These are phyloP conservation scores for Leccinellum luteum DNA, from an alignment of 768 basidiomycete genomes.

Conservation along the genomic window DNA sequence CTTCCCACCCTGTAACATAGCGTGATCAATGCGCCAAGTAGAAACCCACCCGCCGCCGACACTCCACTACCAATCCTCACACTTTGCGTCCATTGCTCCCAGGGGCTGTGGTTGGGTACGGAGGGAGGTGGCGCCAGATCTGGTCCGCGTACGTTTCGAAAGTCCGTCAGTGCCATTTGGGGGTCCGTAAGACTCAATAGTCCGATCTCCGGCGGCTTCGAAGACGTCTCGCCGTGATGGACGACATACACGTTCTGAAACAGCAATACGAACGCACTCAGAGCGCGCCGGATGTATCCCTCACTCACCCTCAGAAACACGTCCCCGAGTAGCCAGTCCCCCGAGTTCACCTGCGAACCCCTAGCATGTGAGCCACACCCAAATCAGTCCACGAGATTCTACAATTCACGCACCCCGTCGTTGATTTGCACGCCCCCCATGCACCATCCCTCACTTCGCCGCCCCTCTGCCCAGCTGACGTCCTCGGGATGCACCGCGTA, in stretches of 20 bases:
- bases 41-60: slow-evolving; percentile 35
- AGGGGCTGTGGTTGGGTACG: background rate
- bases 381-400: background rate
- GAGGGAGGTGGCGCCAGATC: slow-evolving; percentile 34
- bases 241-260: slow-evolving; percentile 52
- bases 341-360: slow-evolving; percentile 42
- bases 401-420: slow-evolving; percentile 38
- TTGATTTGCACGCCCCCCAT: slow-evolving; percentile 55
- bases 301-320: slow-evolving; percentile 49
- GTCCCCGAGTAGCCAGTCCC: slow-evolving; percentile 63
- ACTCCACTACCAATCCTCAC: slow-evolving; percentile 20
- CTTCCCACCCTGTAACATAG: slow-evolving; percentile 11
- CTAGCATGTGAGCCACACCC: slow-evolving; percentile 2
- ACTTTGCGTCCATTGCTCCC: slow-evolving; percentile 15
- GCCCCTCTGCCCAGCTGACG: slow-evolving; percentile 47
- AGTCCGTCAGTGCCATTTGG: slow-evolving; percentile 34
- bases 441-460: slow-evolving; percentile 46
- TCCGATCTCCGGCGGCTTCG: slow-evolving; percentile 43
- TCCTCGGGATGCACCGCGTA: slow-evolving; percentile 52
- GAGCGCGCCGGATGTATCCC: background rate
- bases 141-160: slow-evolving; percentile 41
- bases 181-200: slow-evolving; percentile 45
- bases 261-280: slow-evolving; percentile 1
- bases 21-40: slow-evolving; percentile 33
- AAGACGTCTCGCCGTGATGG: slow-evolving; percentile 42